Percentiles rank a stretch among this genome's conserved stretches.
Evolutionary conservation across 1,284 basidiomycete genomes (phyloP).

Genomic region (Ganoderma meredithae): DNA sequence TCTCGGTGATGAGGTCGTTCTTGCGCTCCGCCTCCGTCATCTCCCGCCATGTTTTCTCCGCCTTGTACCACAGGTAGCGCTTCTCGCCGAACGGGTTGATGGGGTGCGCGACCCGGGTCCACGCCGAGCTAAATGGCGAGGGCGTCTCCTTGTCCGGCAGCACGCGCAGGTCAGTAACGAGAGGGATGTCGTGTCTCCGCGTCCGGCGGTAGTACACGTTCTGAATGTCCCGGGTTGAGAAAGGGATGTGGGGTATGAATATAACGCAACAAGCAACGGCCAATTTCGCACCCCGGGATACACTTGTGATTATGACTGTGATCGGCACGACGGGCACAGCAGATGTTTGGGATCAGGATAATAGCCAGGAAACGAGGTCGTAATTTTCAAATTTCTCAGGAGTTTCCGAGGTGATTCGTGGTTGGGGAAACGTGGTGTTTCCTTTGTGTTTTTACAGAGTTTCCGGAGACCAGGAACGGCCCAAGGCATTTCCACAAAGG

Average conservation of each 20-base stretch:
- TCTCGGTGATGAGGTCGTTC: conserved; percentile 79
- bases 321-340: no score
- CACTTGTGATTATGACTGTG: no score
- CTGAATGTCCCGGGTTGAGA: conserved; percentile 43
- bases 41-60: conserved; percentile 63
- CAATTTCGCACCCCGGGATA: no score
- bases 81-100: conserved; percentile 38
- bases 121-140: conserved; percentile 51
- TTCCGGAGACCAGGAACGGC: no score
- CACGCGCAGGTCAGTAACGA: conserved; percentile 69
- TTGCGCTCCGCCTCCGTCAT: conserved; percentile 65
- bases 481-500: no score
- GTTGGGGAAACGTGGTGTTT: no score
- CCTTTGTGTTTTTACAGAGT: no score
- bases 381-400: no score
- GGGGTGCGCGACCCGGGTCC: conserved; percentile 58
- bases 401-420: no score
- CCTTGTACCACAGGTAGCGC: conserved; percentile 79
- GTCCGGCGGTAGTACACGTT: conserved; percentile 88
- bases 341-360: no score
- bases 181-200: conserved; percentile 76
- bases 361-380: no score
- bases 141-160: conserved; percentile 58
- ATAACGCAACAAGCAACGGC: no score
- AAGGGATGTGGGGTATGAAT: neutral